phyloP scores from a whole-genome alignment of 2,329 filamentous ascomycete species.

The Microcera coccophila region DNA sequence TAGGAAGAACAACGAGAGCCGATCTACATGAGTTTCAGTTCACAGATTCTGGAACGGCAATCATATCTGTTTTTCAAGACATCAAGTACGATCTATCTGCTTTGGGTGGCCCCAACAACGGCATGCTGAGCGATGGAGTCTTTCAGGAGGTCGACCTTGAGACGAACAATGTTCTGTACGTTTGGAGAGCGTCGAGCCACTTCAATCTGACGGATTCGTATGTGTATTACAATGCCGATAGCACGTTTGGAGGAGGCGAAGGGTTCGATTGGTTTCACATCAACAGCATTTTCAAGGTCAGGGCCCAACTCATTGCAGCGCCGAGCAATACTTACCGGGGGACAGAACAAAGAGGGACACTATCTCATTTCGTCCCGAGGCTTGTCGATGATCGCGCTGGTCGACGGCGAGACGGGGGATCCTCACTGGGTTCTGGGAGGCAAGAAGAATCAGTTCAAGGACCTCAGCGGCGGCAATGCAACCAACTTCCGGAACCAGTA shows the following conservation, averaged over 20 bases:
- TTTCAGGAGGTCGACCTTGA: constrained; percentile 23
- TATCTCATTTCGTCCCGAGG: constrained; percentile 34
- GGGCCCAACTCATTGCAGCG: neutral
- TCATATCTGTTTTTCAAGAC: constrained; percentile 22
- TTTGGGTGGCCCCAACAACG: constrained; percentile 18
- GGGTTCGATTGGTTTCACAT: constrained; percentile 28
- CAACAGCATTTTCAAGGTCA: constrained; percentile 26
- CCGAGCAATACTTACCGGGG: neutral
- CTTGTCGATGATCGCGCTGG: constrained; percentile 28
- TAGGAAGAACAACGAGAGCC: constrained; percentile 11
- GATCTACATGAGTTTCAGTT: constrained; percentile 25
- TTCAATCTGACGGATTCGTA: constrained; percentile 18
- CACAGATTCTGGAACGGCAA: constrained; percentile 15
- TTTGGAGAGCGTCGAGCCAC: constrained; percentile 25
- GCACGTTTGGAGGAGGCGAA: constrained; percentile 17
- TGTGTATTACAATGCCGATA: constrained; percentile 16
- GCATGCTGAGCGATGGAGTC: constrained; percentile 20
- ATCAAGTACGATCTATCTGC: constrained; percentile 20
- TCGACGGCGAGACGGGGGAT: constrained; percentile 25
- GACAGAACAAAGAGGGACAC: constrained; percentile 26
- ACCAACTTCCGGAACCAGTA: constrained; percentile 43
- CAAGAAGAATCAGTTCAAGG: constrained; percentile 30
- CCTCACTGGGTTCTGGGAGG: constrained; percentile 36
- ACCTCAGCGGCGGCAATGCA: constrained; percentile 30
- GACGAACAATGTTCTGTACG: constrained; percentile 19